phyloP scores from a whole-genome alignment of 2,329 filamentous ascomycete genomes.

The Emydomyces testavorans region DNA sequence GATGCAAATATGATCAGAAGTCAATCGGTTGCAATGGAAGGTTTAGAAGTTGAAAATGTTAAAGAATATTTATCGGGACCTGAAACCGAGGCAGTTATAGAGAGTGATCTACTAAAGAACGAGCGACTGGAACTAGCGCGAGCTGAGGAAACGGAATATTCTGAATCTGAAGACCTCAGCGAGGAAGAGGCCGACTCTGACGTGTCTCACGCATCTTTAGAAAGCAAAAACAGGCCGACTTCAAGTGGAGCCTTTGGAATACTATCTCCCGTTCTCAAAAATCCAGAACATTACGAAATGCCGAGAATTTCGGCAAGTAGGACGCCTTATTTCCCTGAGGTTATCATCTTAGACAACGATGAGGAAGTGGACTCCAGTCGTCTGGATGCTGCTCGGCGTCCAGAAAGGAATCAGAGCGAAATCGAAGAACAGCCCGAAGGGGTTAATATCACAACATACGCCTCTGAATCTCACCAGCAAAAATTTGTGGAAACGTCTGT shows the following conservation, averaged over 20 bases:
- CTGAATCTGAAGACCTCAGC: background rate
- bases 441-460: background rate
- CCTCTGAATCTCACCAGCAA: background rate
- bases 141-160: background rate
- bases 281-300: background rate
- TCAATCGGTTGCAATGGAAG: background rate
- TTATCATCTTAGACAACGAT: slow-evolving; percentile 34
- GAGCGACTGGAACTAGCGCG: background rate
- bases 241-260: background rate
- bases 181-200: slow-evolving; percentile 3
- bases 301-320: background rate
- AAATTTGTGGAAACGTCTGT: background rate
- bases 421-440: background rate
- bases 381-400: background rate
- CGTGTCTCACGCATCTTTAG: background rate
- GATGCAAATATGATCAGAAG: background rate
- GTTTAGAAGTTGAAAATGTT: background rate
- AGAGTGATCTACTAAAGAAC: background rate
- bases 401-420: background rate
- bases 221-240: background rate
- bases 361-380: slow-evolving; percentile 18
- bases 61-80: background rate
- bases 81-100: background rate
- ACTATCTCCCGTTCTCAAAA: background rate
- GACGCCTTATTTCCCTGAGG: slow-evolving; percentile 22